Evolutionary conservation across 2,329 filamentous ascomycete species (phyloP), one percentile per base, ranked within the genome.

Genomic region (Macrophomina tecta): DNA sequence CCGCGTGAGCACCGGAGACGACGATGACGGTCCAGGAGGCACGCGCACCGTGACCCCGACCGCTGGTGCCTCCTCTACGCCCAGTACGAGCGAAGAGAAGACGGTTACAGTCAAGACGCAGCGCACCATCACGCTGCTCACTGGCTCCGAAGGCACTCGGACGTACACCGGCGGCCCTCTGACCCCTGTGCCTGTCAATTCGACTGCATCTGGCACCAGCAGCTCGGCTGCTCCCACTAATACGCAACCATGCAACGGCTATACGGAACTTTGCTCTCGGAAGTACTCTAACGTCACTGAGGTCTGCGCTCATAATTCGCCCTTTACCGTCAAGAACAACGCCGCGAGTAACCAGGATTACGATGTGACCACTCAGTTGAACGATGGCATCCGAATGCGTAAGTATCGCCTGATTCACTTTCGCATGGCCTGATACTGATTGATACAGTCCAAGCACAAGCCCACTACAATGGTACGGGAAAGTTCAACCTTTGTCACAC

Each of bases 401-500:
- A 67, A 42, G 70, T 68, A 16, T 14, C 5, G 28, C 8, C 12
- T 28, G 32, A 14, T 9, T n/a, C 4, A n/a, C 8, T 16, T 12
- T 11, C 18, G 16, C 9, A 36, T 66, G 18, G 23, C 49, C 16
- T 32, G 18, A 30, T n/a, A n/a, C 45, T 62, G n/a, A 62, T 16
- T 28, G 42, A 38, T 55, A 48, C 68, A 87, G 85, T 90, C 38
- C 85, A 89, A 78, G 87, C 87, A 69, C 84, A 89, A 75, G 83
- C 83, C 0, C 87, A 89, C 68, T 80, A 78, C 42, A 87, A 89
- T 70, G 79, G 79, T 28, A 86, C 85, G 0, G 77, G 91, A 53
- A 30, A 67, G 23, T 67, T 67, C 18, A 91, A 92, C 78, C 92
- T 95, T 73, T 97, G 94, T 79, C 94, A 97, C 77, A 92, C 91